Conservation (phyloP, 2,329 filamentous ascomycete species). For the Rhinocladiella mackenziei region DNA sequence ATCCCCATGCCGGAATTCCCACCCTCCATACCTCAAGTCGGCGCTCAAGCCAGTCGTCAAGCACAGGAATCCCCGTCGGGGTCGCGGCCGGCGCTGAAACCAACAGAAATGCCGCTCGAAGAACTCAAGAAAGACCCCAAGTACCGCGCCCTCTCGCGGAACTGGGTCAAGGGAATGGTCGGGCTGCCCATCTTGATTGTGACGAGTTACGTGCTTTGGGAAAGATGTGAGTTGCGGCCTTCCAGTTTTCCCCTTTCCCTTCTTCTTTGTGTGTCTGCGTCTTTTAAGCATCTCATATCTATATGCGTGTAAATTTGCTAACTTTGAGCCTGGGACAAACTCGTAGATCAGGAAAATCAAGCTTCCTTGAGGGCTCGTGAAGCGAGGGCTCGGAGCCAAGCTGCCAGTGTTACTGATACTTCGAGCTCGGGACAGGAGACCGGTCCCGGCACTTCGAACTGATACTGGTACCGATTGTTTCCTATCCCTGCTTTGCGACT, state of each 20-base stretch:
- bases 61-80: neutral
- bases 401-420: no score
- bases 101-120: slow-evolving; percentile 18
- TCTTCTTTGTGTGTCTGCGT: neutral
- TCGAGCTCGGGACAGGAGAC: no score
- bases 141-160: slow-evolving; percentile 15
- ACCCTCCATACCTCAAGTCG: no score
- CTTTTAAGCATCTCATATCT: no score
- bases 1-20: no score
- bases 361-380: neutral
- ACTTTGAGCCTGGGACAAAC: no score
- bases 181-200: slow-evolving; percentile 26
- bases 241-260: neutral
- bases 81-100: slow-evolving; percentile 2
- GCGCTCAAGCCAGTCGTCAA: neutral
- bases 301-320: no score
- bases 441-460: no score
- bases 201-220: slow-evolving; percentile 25
- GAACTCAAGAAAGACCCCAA: slow-evolving; percentile 21
- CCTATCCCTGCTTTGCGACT: no score
- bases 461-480: no score
- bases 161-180: slow-evolving; percentile 24
- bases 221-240: slow-evolving; percentile 21
- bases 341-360: slow-evolving; percentile 6
- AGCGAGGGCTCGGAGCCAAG: no score